phyloP scores from a whole-genome alignment of 768 basidiomycete genomes.

The Termitomyces heimii region DNA sequence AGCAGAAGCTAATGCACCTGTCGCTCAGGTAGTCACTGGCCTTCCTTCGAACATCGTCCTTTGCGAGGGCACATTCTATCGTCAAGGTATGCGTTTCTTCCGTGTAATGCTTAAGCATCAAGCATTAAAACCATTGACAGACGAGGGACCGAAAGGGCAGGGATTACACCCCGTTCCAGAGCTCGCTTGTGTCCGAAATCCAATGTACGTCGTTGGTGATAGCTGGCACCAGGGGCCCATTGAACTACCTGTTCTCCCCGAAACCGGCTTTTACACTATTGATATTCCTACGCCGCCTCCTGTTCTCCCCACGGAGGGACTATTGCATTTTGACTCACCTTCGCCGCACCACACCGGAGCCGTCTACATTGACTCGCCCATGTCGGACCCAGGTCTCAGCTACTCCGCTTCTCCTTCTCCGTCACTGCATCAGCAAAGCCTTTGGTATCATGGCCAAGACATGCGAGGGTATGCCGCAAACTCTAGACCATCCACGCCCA shows the following conservation, averaged over 20 bases:
- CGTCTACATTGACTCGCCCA: neutral
- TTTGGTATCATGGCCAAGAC: neutral
- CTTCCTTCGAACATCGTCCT: neutral
- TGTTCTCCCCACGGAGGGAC: conserved; percentile 2
- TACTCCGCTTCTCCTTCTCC: conserved; percentile 11
- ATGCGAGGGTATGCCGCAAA: neutral
- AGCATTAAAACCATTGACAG: neutral
- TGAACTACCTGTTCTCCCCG: neutral
- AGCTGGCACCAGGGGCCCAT: conserved; percentile 3
- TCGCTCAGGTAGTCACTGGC: neutral
- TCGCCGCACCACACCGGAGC: neutral
- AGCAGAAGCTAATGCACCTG: neutral
- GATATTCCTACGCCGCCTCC: conserved; percentile 1
- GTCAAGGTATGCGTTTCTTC: neutral
- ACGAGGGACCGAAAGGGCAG: neutral
- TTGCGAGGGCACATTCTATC: neutral
- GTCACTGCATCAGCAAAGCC: neutral
- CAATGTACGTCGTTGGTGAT: neutral
- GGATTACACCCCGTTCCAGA: neutral
- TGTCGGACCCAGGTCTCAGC: conserved; percentile 7
- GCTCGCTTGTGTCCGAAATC: neutral
- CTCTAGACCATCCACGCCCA: conserved; percentile 3
- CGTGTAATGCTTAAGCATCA: neutral
- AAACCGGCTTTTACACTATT: conserved; percentile 8
- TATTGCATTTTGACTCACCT: conserved; percentile 8